These are phyloP conservation scores for Penicillium paradoxum DNA, from an alignment of 495 filamentous ascomycete species.

Conservation along the genomic window DNA sequence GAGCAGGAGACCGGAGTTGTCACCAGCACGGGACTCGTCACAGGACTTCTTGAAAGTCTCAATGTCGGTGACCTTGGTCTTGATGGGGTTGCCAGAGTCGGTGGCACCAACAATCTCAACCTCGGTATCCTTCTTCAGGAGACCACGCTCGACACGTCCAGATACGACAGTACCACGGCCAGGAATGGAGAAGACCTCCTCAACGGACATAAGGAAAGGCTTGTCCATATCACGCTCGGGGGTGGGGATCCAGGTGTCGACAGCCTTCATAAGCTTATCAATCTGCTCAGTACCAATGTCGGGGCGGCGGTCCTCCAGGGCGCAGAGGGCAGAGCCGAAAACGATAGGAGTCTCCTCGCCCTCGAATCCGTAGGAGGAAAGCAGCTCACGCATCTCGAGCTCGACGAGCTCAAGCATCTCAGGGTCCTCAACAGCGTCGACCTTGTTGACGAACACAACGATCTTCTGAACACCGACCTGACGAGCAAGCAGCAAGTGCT, in stretches of 20 bases:
- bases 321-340: slow-evolving; percentile 92
- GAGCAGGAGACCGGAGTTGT: slow-evolving; percentile 97
- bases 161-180: slow-evolving; percentile 96
- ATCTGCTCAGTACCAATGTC: slow-evolving; percentile 85
- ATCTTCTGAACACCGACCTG: slow-evolving; percentile 97
- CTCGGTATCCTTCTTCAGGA: slow-evolving; percentile 84
- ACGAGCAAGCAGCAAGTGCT: slow-evolving; percentile 94
- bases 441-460: slow-evolving; percentile 99
- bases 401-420: slow-evolving; percentile 99
- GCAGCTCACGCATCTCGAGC: slow-evolving; percentile 99
- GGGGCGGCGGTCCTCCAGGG: slow-evolving; percentile 78
- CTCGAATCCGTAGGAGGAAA: slow-evolving; percentile 89
- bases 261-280: slow-evolving; percentile 79
- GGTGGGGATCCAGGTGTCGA: slow-evolving; percentile 95
- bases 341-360: slow-evolving; percentile 96
- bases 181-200: slow-evolving; percentile 97
- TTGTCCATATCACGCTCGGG: slow-evolving; percentile 88
- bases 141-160: slow-evolving; percentile 94
- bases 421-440: slow-evolving; percentile 91
- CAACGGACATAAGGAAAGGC: slow-evolving; percentile 97
- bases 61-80: slow-evolving; percentile 98
- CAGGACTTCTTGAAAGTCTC: slow-evolving; percentile 99
- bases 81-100: slow-evolving; percentile 57
- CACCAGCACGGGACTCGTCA: slow-evolving; percentile 86
- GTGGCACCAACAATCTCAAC: slow-evolving; percentile 86